Evolutionary conservation across 441 rosid species (phyloP).

Genomic region (Pelargonium citronellum): DNA sequence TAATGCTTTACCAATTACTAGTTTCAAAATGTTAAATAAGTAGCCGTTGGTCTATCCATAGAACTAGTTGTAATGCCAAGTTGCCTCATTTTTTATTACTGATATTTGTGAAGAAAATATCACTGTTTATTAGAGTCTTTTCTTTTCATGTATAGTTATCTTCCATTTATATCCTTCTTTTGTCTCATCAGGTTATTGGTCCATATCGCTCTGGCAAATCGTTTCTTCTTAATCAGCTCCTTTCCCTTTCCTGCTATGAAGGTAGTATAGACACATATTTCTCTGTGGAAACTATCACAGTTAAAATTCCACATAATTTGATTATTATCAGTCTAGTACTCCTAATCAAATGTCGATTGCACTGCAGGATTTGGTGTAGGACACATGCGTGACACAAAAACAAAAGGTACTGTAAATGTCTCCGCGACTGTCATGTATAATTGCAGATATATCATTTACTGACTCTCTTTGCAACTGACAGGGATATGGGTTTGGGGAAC

Average conservation of each 20-base stretch:
- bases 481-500: constrained; percentile 99
- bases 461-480: constrained; percentile 28
- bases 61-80: no score
- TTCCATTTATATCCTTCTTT: constrained; percentile 16
- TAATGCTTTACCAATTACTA: no score
- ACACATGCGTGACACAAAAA: constrained; percentile 99
- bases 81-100: no score
- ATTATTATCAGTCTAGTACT: constrained; percentile 13
- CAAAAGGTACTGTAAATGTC: constrained; percentile 56
- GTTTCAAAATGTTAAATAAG: no score
- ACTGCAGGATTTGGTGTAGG: constrained; percentile 95
- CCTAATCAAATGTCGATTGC: constrained; percentile 17
- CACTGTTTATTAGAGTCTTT: not conserved
- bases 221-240: constrained; percentile 95
- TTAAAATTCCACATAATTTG: constrained; percentile 8
- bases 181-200: constrained; percentile 75
- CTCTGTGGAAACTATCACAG: constrained; percentile 8
- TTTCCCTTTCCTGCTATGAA: constrained; percentile 93
- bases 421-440: constrained; percentile 9
- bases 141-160: not conserved
- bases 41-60: no score
- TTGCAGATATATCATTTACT: constrained; percentile 11
- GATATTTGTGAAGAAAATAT: constrained; percentile 11
- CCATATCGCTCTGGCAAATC: constrained; percentile 99
- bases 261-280: constrained; percentile 38